These are phyloP conservation scores for Rhododendron vialii DNA, from an alignment of 148 eudicot genomes.

Conservation along the genomic window DNA sequence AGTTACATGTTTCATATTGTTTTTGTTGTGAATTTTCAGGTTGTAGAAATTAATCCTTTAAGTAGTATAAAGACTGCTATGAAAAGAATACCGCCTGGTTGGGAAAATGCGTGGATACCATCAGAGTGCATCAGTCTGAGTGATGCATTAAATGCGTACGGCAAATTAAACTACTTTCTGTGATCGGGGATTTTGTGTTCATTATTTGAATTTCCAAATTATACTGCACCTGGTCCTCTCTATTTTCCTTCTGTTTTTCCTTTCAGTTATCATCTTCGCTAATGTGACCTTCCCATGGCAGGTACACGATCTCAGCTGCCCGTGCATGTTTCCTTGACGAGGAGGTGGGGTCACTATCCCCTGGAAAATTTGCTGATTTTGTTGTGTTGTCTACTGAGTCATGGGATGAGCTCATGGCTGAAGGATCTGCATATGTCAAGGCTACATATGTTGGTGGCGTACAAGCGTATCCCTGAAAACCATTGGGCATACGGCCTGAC, in stretches of 20 bases:
- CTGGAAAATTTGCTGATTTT: conserved; percentile 88
- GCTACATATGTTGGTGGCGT: conserved; percentile 86
- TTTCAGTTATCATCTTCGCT: neutral
- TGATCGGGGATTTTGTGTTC: neutral
- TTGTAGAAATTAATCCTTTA: conserved; percentile 85
- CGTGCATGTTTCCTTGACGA: conserved; percentile 73
- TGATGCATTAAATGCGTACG: conserved; percentile 88
- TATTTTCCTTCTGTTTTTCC: neutral
- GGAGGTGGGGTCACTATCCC: conserved; percentile 76
- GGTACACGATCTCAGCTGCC: conserved; percentile 93
- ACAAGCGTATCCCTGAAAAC: conserved; percentile 41
- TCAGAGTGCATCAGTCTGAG: conserved; percentile 60
- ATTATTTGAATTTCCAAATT: neutral
- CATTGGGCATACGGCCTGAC: no score
- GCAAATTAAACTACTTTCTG: conserved; percentile 2
- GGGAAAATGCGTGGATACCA: conserved; percentile 78
- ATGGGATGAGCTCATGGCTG: conserved; percentile 55
- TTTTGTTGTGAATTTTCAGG: conserved; percentile 37
- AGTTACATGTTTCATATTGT: neutral
- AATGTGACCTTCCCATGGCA: conserved; percentile 19
- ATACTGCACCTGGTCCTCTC: neutral
- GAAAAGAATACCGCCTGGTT: conserved; percentile 63
- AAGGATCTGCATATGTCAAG: conserved; percentile 52
- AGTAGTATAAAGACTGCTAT: conserved; percentile 72
- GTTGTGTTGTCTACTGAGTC: conserved; percentile 66